phyloP scores from a whole-genome alignment of 2,329 filamentous ascomycete species.

The Ophiosphaerella korrae region DNA sequence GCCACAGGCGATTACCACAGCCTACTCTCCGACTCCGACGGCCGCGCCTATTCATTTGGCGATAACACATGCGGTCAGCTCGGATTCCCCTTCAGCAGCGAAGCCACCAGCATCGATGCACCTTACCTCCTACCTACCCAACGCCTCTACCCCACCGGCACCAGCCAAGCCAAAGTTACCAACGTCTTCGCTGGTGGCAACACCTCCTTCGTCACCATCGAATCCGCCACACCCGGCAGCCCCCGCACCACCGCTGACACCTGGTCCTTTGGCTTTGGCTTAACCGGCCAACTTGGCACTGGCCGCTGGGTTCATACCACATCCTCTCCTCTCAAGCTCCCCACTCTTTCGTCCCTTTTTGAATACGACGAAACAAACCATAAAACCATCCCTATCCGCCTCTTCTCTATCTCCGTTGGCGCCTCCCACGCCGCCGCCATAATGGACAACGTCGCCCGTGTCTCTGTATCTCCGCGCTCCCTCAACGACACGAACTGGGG shows the following conservation, averaged over 20 bases:
- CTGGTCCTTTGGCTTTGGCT: slow-evolving; percentile 86
- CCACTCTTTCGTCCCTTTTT: slow-evolving; percentile 78
- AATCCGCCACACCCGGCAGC: slow-evolving; percentile 68
- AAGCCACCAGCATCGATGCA: slow-evolving; percentile 67
- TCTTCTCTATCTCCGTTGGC: slow-evolving; percentile 75
- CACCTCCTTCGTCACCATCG: slow-evolving; percentile 86
- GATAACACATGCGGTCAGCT: slow-evolving; percentile 93
- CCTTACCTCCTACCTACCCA: slow-evolving; percentile 74
- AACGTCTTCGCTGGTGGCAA: slow-evolving; percentile 82
- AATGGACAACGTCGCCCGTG: slow-evolving; percentile 78
- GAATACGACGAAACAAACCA: slow-evolving; percentile 82
- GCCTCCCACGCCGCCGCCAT: slow-evolving; percentile 80
- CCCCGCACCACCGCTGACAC: slow-evolving; percentile 73
- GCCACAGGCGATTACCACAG: slow-evolving; percentile 89
- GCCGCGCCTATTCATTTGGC: slow-evolving; percentile 83
- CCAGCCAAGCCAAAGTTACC: slow-evolving; percentile 70
- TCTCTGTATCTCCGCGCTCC: slow-evolving; percentile 57
- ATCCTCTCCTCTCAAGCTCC: slow-evolving; percentile 76
- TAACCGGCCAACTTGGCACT: slow-evolving; percentile 81
- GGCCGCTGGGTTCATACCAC: slow-evolving; percentile 91
- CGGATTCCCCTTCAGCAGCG: slow-evolving; percentile 73
- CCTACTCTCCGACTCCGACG: slow-evolving; percentile 74
- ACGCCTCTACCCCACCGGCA: slow-evolving; percentile 72
- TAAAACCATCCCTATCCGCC: slow-evolving; percentile 74
- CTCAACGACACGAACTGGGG: slow-evolving; percentile 84